Evolutionary conservation across 495 filamentous ascomycete genomes (phyloP), one percentile per base, ranked within the genome.

Genomic region (Aspergillus baeticus): DNA sequence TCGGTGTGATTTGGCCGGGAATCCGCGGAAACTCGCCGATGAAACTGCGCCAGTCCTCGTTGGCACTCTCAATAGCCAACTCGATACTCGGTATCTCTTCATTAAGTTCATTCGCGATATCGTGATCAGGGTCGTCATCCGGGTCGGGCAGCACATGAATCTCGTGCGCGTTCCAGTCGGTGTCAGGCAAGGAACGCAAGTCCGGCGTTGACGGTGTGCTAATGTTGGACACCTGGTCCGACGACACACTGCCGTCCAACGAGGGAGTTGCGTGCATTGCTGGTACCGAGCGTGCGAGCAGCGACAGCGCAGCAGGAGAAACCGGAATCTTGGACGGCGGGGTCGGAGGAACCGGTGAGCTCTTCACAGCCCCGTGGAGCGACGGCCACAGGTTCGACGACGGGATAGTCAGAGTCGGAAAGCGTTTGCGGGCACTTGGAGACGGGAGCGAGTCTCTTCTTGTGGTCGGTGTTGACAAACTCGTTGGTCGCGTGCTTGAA

Each of bases 171-270:
- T 73, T 66, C 71, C 77, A 74, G 33, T 71, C 79, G 39, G 65
- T 75, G 52, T 77, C 77, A 5, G 81, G 80, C 43, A 80, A 67
- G 29, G 79, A 78, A 23, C 83, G 82, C 33, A 89, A 74, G 44
- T 91, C 80, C 17, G 92, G 92, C 7, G 92, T 97, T 5, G 86
- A 82, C 5, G 92, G 89, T 18, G 87, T 88, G 62, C 87, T 93
- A 53, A 90, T 77, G 47, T 78, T 76, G 6, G 89, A 89, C 70
- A 92, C 79, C 62, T 95, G 90, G 60, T 96, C 91, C 7, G 91
- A 95, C 15, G 85, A 87, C 37, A 92, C 58, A 71, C 90, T 95
- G 8, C 91, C 92, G 77, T 96, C 90, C 3, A 97, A 81, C 10
- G 92, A 96, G 6, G 92, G 92, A 7, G 91, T 84, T 0, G 90